These are phyloP conservation scores for Acanthamoeba sp. DNA, from an alignment of 208 protist species.

Conservation along the genomic window DNA sequence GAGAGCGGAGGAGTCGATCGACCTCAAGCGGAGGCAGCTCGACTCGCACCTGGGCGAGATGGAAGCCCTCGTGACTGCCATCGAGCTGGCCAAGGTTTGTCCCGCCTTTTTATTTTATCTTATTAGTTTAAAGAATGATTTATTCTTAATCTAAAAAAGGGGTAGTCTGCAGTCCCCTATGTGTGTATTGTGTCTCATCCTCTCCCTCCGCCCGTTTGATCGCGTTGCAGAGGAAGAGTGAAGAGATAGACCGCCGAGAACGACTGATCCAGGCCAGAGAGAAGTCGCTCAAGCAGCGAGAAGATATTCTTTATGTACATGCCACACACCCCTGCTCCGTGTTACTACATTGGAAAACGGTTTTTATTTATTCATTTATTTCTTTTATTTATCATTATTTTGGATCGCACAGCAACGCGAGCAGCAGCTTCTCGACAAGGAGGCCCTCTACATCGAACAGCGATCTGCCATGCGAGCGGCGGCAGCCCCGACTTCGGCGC, in stretches of 20 bases:
- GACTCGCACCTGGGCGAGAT: conserved; percentile 31
- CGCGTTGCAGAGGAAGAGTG: conserved; percentile 19
- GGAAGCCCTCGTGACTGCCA: conserved; percentile 32
- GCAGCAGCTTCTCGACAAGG: conserved; percentile 29
- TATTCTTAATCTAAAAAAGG: too few species aligned
- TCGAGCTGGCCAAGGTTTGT: conserved; percentile 54
- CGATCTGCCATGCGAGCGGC: neutral
- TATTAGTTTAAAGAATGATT: too few species aligned
- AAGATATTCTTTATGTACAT: conserved; percentile 22
- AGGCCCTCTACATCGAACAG: conserved; percentile 20
- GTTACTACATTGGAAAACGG: too few species aligned
- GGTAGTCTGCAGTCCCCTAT: too few species aligned
- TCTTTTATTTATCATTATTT: too few species aligned
- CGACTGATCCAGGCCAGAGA: neutral
- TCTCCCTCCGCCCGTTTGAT: too few species aligned
- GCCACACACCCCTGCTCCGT: too few species aligned
- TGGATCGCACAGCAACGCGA: neutral
- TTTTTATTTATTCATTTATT: too few species aligned
- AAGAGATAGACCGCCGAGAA: neutral
- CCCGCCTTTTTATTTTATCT: neutral
- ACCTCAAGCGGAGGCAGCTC: conserved; percentile 13
- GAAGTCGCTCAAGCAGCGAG: conserved; percentile 4
- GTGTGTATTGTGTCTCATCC: too few species aligned
- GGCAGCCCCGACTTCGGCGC: neutral
- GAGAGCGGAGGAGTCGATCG: conserved; percentile 35